A percentile compares a stretch with the other conserved stretches of the same genome.
Evolutionary conservation across 495 filamentous ascomycete genomes (phyloP).

Genomic region (Alectoria sarmentosa): DNA sequence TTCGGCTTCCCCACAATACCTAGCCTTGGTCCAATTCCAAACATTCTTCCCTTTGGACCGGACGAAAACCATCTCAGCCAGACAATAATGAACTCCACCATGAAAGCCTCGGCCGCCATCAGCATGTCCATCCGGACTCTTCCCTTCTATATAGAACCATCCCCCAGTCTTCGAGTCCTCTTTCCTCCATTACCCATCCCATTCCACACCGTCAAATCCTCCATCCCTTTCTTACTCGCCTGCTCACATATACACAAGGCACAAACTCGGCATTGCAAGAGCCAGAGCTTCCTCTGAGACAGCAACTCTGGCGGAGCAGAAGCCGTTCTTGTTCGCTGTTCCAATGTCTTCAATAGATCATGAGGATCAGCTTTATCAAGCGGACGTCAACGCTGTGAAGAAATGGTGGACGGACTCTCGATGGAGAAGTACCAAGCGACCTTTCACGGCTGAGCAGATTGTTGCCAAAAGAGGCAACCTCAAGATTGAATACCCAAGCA

Average conservation of each 20-base stretch:
- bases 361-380: conserved; percentile 72
- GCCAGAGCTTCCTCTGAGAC: no score
- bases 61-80: background rate
- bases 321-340: conserved; percentile 16
- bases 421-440: conserved; percentile 88
- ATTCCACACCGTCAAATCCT: background rate
- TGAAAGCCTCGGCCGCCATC: conserved; percentile 9
- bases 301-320: conserved; percentile 11
- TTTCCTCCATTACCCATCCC: background rate
- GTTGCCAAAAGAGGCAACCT: conserved; percentile 88
- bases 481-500: conserved; percentile 88
- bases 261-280: background rate
- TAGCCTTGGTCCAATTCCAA: background rate
- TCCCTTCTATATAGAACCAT: background rate
- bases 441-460: conserved; percentile 95
- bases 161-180: background rate
- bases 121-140: background rate
- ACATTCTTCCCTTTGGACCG: conserved; percentile 8
- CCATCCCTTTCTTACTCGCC: no score
- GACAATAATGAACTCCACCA: background rate
- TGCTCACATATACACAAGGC: no score
- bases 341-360: conserved; percentile 50
- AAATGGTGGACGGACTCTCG: conserved; percentile 88
- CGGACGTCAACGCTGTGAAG: conserved; percentile 81
- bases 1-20: background rate